A percentile compares a stretch with the other conserved stretches of the same genome.
phyloP scores from a whole-genome alignment of 257 asterid species.

The Marsdenia floribunda region DNA sequence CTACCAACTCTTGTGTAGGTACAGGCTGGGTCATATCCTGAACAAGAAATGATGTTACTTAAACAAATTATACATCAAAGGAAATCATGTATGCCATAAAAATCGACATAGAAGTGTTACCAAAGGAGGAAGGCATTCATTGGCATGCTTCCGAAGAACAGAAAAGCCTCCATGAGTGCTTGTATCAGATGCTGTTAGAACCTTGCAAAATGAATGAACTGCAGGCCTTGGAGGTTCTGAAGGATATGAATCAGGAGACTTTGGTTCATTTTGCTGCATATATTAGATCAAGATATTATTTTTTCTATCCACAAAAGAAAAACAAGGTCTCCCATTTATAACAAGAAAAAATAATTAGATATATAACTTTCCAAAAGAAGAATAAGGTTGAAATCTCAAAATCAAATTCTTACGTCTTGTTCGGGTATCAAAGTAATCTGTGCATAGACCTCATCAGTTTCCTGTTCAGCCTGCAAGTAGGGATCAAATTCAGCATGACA shows the following conservation, averaged over 20 bases:
- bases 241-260: constrained; percentile 35
- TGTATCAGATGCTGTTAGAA: constrained; percentile 86
- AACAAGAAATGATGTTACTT: constrained; percentile 15
- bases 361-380: background rate
- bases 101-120: constrained; percentile 24
- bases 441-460: constrained; percentile 90
- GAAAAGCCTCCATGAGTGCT: constrained; percentile 95
- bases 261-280: constrained; percentile 61
- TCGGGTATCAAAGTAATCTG: constrained; percentile 82
- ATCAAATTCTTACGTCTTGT: constrained; percentile 45
- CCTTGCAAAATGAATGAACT: constrained; percentile 83
- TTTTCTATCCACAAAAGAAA: background rate
- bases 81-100: background rate
- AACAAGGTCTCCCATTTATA: background rate
- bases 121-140: constrained; percentile 86
- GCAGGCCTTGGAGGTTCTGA: constrained; percentile 54
- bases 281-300: constrained; percentile 10
- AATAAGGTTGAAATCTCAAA: constrained; percentile 1
- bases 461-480: constrained; percentile 65
- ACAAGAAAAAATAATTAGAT: background rate
- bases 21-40: constrained; percentile 71
- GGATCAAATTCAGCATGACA: constrained; percentile 16
- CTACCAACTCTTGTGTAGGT: constrained; percentile 51
- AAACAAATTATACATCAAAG: background rate
- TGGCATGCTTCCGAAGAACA: constrained; percentile 84